Base-by-base conservation (phyloP, 2,329 filamentous ascomycete species). In the Calonectria fujianensis region DNA sequence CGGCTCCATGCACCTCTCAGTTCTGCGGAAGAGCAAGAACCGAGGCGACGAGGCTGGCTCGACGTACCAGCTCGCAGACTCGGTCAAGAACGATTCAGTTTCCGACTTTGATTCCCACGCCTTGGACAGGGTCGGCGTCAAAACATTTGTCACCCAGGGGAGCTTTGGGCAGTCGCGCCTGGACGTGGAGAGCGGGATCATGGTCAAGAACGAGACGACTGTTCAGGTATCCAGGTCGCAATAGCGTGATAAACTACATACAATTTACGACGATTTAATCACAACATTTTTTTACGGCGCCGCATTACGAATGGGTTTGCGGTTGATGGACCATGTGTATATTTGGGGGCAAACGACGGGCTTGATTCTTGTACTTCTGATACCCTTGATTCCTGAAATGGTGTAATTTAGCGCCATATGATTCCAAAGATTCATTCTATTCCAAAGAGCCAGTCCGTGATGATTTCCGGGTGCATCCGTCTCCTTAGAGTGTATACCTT, bases 121-220 rank as follows among this genome's bases (percentile, higher is more conserved):
- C 0, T 64, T 80, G 9, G 79, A 80, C 14, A 39, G 77, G 8
- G 69, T 74, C 10, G 57, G 48, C 0, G 79, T 74, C 1, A 80
- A 78, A 0, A 5, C 71, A 2, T 72, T 77, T 1, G 78, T 69
- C 2, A 74, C 77, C 0, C 79, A 77, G 4, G 78, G 74, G 0
- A 75, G 76, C 16, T 63, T 63, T 3, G 50, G 32, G 13, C 37
- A 65, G 32, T 45, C 41, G 4, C 48, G 24, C 0, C 61, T 69
- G 2, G 73, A 76, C 6, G 45, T 14, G 4, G 24, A 52, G 7
- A 72, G 68, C 1, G 79, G 79, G 8, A 81, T 81, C 1, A 75
- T 80, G 71, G 79, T 81, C 1, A 81, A 79, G 73, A 81, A 80
- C 24, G 78, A 81, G 37, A 81, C 78, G 0, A 73, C 13, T 7